Base-by-base conservation (phyloP, 1,139 yeast genomes). In the Debaryomyces udenii region DNA sequence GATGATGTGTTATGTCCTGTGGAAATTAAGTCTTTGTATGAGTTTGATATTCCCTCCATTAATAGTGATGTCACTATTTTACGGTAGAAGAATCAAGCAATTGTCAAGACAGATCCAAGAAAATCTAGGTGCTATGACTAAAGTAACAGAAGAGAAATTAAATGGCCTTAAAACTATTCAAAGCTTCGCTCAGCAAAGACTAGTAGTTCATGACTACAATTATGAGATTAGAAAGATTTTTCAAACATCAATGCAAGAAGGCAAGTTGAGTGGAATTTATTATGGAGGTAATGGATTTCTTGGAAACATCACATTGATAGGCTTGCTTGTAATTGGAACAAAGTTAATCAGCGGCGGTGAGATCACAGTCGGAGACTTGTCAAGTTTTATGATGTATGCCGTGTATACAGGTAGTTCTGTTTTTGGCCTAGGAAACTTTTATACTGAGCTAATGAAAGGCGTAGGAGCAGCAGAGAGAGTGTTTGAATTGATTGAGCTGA, bases 361-460 rank as follows among this genome's bases (percentile, higher is more conserved):
- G 20, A 70, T 91, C 59, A 76, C 96, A 0, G 78, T 90, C 41
- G 98, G 99, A 50, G 96, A 88, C 59, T 73, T 91, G 41, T 87
- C 97, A 10, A 89, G 96, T 27, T 91, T 88, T 62, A 85, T 91
- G 83, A 81, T 93, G 78, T 91, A 91, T 63, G 93, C 96, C 0
- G 91, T 90, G 31, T 91, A 88, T 58, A 88, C 97, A 2, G 97
- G 97, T 3, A 76, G 84, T 40, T 87, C 97, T 0, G 87, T 91
- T 27, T 87, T 86, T 61, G 97, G 97, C 1, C 64, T 93, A 31
- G 93, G 96, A 1, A 85, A 86, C 46, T 91, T 91, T 59, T 91
- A 90, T 57, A 85, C 96, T 1, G 98, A 93, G 58, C 68, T 91
- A 45, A 91, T 93, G 96, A 93, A 91, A 66, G 98, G 97, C 37